phyloP scores from a whole-genome alignment of 2,329 filamentous ascomycete species.

The Phialophora expanda region DNA sequence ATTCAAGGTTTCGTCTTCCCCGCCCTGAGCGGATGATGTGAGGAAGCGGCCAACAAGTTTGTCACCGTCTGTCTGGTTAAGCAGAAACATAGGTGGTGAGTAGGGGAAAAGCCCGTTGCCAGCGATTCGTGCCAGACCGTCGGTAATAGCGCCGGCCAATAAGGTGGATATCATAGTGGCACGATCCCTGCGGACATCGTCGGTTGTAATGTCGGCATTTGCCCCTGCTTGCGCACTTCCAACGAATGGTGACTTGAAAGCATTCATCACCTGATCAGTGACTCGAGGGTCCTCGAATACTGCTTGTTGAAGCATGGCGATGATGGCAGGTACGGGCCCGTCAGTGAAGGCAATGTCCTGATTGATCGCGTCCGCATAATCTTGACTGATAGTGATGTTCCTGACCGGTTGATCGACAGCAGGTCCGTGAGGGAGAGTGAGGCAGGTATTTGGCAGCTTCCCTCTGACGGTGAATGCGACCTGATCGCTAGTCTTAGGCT shows the following conservation, averaged over 20 bases:
- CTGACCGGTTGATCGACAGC: conserved; percentile 9
- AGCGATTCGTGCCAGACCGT: conserved; percentile 31
- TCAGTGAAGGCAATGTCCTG: conserved; percentile 27
- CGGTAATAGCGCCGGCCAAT: conserved; percentile 28
- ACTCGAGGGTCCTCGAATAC: conserved; percentile 15
- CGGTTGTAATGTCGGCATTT: conserved; percentile 13
- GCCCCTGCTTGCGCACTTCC: conserved; percentile 4
- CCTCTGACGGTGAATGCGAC: conserved; percentile 25
- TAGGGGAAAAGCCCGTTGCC: conserved; percentile 32
- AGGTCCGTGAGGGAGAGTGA: conserved; percentile 14
- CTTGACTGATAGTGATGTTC: conserved; percentile 29
- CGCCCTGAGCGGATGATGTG: conserved; percentile 25
- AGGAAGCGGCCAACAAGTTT: conserved; percentile 29
- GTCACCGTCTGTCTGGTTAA: conserved; percentile 26
- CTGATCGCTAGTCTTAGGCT: conserved; percentile 26
- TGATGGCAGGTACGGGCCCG: conserved; percentile 16
- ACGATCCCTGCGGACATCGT: conserved; percentile 17
- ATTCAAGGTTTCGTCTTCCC: conserved; percentile 28
- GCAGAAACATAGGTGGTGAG: conserved; percentile 31
- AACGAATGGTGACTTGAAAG: conserved; percentile 27
- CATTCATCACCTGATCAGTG: conserved; percentile 17
- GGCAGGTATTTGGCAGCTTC: conserved; percentile 19
- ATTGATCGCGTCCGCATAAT: conserved; percentile 31
- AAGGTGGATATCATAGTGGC: conserved; percentile 32
- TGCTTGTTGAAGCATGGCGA: conserved; percentile 23